Percentiles rank a stretch among this genome's conserved stretches.
Evolutionary conservation across 768 basidiomycete species (phyloP).

Genomic region (Megacollybia marginata): DNA sequence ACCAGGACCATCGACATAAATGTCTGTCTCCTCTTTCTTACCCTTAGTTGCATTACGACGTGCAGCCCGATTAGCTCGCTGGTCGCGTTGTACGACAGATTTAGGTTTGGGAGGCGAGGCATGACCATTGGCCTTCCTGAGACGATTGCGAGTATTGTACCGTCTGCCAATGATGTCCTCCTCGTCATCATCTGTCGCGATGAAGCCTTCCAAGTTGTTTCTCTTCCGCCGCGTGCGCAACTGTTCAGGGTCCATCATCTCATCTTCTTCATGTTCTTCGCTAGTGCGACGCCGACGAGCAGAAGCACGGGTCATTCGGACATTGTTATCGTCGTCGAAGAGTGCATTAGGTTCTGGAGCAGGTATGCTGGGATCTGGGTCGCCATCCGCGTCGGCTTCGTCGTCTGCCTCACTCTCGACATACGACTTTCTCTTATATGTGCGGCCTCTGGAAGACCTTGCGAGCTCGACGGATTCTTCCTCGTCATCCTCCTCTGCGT

Average conservation of each 20-base stretch:
- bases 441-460: slow-evolving; percentile 32
- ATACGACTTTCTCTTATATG: slow-evolving; percentile 29
- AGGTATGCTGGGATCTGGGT: slow-evolving; percentile 11
- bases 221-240: slow-evolving; percentile 3
- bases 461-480: background rate
- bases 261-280: background rate
- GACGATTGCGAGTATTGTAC: slow-evolving; percentile 12
- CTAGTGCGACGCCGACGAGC: background rate
- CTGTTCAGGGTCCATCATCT: too few relatives aligned
- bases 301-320: background rate
- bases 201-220: slow-evolving; percentile 23
- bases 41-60: background rate
- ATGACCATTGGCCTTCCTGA: background rate
- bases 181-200: slow-evolving; percentile 41
- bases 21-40: slow-evolving; percentile 32
- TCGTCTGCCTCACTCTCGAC: slow-evolving; percentile 26
- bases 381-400: slow-evolving; percentile 14
- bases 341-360: slow-evolving; percentile 7
- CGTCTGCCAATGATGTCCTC: slow-evolving; percentile 24
- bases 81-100: slow-evolving; percentile 2
- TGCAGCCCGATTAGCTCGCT: slow-evolving; percentile 10
- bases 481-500: background rate
- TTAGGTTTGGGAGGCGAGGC: background rate
- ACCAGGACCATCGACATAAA: slow-evolving; percentile 40
- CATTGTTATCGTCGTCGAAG: slow-evolving; percentile 5